Evolutionary conservation across 768 basidiomycete species (phyloP).

Genomic region (Naganishia kalamii): DNA sequence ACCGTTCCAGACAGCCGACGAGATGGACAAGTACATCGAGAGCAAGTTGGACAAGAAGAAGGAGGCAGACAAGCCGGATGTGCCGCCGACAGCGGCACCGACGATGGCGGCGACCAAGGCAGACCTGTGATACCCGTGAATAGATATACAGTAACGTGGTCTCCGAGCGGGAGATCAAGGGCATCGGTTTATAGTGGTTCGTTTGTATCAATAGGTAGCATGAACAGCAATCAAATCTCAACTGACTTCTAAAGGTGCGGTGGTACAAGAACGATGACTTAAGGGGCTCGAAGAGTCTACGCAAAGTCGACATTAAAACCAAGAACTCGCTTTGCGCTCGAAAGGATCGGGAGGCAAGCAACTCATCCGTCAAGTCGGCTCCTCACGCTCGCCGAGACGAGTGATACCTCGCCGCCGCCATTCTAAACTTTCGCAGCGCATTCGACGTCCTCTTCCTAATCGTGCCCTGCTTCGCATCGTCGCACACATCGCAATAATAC

Average conservation of each 20-base stretch:
- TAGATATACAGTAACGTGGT: background rate
- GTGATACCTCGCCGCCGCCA: background rate
- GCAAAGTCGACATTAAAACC: too few species aligned
- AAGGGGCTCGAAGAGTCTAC: too few species aligned
- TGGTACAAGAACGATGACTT: too few species aligned
- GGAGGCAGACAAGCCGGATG: slow-evolving; percentile 1
- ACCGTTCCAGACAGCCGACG: slow-evolving; percentile 52
- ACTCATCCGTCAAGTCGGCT: background rate
- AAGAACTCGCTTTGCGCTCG: background rate
- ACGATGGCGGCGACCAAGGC: background rate
- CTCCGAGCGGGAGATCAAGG: too few species aligned
- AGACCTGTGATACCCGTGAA: background rate
- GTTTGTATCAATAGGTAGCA: slow-evolving; percentile 13
- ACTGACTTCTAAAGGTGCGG: too few species aligned
- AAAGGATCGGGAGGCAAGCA: background rate
- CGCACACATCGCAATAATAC: background rate
- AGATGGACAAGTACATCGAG: slow-evolving; percentile 98
- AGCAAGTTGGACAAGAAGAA: slow-evolving; percentile 41
- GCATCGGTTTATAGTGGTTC: too few species aligned
- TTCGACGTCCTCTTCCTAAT: too few species aligned
- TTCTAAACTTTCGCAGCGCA: too few species aligned
- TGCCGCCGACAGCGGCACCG: background rate
- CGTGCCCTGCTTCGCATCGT: background rate
- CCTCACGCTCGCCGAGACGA: background rate
- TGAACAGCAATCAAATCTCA: slow-evolving; percentile 1